Percentiles rank a stretch among this genome's conserved stretches.
Evolutionary conservation across 2,329 filamentous ascomycete genomes (phyloP).

Genomic region (Hirsutella thompsonii): DNA sequence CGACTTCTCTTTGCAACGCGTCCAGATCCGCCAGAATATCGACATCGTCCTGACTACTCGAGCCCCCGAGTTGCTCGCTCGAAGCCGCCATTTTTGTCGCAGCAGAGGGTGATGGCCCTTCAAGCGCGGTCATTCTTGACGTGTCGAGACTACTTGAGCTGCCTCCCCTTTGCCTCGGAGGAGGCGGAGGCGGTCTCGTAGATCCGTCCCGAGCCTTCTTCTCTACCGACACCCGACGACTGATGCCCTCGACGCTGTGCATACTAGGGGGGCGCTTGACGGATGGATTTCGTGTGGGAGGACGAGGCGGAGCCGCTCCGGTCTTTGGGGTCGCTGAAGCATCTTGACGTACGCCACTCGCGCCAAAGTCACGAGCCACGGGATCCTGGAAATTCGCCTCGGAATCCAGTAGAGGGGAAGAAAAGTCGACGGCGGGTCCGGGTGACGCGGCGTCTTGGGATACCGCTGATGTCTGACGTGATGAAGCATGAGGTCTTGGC

Average conservation of each 20-base stretch:
- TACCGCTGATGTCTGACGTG: constrained; percentile 16
- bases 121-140: constrained; percentile 19
- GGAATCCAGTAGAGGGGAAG: constrained; percentile 4
- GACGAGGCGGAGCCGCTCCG: constrained; percentile 24
- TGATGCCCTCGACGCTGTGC: constrained; percentile 24
- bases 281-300: constrained; percentile 30
- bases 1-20: constrained; percentile 62
- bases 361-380: neutral
- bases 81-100: constrained; percentile 5
- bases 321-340: constrained; percentile 6
- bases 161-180: constrained; percentile 30
- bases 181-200: constrained; percentile 35
- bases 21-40: constrained; percentile 63
- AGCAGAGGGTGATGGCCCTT: constrained; percentile 8
- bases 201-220: constrained; percentile 14
- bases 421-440: too few relatives aligned
- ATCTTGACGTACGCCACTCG: constrained; percentile 4
- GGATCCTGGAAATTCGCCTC: constrained; percentile 7
- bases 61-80: constrained; percentile 7
- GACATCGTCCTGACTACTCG: constrained; percentile 20
- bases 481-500: constrained; percentile 29
- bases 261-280: constrained; percentile 31
- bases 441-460: constrained; percentile 7
- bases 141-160: constrained; percentile 30
- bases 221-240: constrained; percentile 15